Evolutionary conservation across 331 rosid genomes (phyloP).

Genomic region (Quercus phellos): DNA sequence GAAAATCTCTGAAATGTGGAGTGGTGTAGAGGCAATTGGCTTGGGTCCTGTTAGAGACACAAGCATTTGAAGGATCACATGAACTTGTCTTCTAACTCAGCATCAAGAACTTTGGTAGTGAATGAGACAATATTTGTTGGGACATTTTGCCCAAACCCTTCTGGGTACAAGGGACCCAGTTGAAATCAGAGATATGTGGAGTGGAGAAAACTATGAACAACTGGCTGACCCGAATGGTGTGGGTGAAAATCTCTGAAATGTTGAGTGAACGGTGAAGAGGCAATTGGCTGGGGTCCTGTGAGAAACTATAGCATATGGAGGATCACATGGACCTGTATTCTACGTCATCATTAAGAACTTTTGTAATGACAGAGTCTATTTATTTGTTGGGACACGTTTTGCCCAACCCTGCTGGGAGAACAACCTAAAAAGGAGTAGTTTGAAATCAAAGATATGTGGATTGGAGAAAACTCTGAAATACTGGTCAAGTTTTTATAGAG

Average conservation of each 20-base stretch:
- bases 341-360: not conserved
- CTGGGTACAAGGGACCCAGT: not conserved
- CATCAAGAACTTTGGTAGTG: not conserved
- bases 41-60: not conserved
- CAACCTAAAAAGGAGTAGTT: not conserved
- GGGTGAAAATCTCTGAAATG: not conserved
- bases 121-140: not conserved
- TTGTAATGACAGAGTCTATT: constrained; percentile 3
- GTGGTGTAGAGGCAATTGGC: constrained; percentile 15
- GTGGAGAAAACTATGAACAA: not conserved
- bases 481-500: not conserved
- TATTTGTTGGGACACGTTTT: not conserved
- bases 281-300: constrained; percentile 1
- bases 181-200: constrained; percentile 2
- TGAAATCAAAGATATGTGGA: not conserved
- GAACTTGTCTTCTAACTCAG: constrained; percentile 6
- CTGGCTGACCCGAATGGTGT: not conserved
- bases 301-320: constrained; percentile 1
- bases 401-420: not conserved
- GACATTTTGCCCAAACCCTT: not conserved
- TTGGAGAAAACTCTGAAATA: too few relatives aligned
- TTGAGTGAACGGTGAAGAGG: constrained; percentile 2
- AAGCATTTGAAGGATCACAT: constrained; percentile 15
- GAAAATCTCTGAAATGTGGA: not conserved
- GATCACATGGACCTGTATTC: constrained; percentile 16